Base-by-base conservation (phyloP, 345 rosid species). In the Pugionium cornutum region DNA sequence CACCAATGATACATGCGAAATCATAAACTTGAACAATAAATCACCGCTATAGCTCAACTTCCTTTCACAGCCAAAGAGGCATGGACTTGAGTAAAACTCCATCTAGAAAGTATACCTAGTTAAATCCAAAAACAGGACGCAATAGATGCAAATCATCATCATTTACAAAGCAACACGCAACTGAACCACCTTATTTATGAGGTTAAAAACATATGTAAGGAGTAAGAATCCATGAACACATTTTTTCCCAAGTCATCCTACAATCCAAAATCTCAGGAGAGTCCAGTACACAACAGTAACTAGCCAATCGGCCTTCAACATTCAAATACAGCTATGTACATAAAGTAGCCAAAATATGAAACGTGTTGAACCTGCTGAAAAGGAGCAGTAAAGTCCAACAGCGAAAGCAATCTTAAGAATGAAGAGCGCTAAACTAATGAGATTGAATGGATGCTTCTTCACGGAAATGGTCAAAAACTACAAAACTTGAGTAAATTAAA, bases 201-300 rank as follows among this genome's bases (percentile, higher is more conserved):
- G 9, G 41, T 29, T 61, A 29, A 35, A 9, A 6, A n/a, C 47
- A 68, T 43, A 69, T 27, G 62, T 7, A 62, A 47, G 44, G 69
- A 56, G n/a, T n/a, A 45, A 33, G 53, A 64, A 28, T 50, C 70
- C 47, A 35, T 42, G 11, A 50, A 57, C 27, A 47, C 44, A 18
- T 18, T 18, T 18, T 18, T 18, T 18, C 0, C 18, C 4, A 57
- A 49, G 40, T 49, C 53, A 41, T 65, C 30, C 54, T 25, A 51
- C 35, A 44, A 66, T 43, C 50, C 67, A 65, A 66, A 72, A 42
- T 34, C 60, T 47, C 62, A 67, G 18, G 53, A 50, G 7, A 3
- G 50, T 59, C 46, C 9, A 50, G 0, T 40, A 49, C 54, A 53
- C 36, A 58, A 47, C 5, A 50, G 42, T 18, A 58, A 57, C 18